Evolutionary conservation across 2,329 filamentous ascomycete genomes (phyloP).

Genomic region (Microcyclosporella mali): DNA sequence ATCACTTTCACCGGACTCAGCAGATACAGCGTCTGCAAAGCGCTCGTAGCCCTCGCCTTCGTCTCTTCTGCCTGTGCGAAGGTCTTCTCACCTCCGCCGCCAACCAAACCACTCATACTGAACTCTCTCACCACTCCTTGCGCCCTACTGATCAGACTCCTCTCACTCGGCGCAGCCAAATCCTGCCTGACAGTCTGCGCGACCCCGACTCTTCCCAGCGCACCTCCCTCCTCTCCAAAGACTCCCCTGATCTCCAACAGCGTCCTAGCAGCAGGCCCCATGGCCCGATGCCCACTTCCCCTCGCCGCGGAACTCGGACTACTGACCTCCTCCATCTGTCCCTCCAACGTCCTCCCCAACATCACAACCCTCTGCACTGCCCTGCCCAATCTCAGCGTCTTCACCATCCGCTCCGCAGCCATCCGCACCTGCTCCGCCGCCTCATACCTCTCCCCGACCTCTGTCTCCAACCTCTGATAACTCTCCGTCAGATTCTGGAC

Average conservation of each 20-base stretch:
- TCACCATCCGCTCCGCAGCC: conserved; percentile 71
- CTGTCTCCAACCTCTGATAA: conserved; percentile 77
- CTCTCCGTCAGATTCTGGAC: conserved; percentile 74
- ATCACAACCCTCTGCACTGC: conserved; percentile 72
- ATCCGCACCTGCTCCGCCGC: conserved; percentile 75
- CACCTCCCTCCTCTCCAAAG: conserved; percentile 37
- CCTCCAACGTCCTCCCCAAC: conserved; percentile 77
- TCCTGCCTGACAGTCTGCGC: conserved; percentile 64
- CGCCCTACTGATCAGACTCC: conserved; percentile 63
- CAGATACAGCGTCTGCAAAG: conserved; percentile 70
- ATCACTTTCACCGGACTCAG: conserved; percentile 60
- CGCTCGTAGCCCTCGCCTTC: conserved; percentile 65
- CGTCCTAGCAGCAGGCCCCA: conserved; percentile 77
- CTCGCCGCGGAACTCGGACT: conserved; percentile 22
- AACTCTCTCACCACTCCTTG: conserved; percentile 81
- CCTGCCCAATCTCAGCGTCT: conserved; percentile 69
- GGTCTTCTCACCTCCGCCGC: conserved; percentile 31
- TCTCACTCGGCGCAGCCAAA: conserved; percentile 66
- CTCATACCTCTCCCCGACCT: conserved; percentile 79
- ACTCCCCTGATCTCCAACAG: conserved; percentile 56
- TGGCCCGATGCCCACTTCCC: conserved; percentile 58
- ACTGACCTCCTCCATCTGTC: conserved; percentile 69
- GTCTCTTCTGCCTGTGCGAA: conserved; percentile 65
- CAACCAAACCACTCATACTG: conserved; percentile 56
- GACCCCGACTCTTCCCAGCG: conserved; percentile 63